Conservation (phyloP, 2,329 filamentous ascomycete species). For the Leptosphaerulina australis region DNA sequence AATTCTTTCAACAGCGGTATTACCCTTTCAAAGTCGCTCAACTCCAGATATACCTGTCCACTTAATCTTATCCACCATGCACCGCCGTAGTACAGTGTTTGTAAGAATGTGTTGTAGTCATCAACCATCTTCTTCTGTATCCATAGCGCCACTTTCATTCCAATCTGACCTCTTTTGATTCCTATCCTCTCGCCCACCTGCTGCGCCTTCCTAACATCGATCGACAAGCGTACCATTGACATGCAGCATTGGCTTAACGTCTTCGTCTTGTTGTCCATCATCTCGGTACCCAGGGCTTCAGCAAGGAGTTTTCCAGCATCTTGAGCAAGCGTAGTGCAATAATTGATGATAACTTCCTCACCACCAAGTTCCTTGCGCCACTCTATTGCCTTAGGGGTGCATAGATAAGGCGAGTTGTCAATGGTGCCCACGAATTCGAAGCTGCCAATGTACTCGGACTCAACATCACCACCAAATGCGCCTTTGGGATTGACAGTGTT, state of each 20-base stretch:
- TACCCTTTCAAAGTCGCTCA: constrained; percentile 76
- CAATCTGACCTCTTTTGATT: constrained; percentile 29
- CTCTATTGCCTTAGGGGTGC: constrained; percentile 70
- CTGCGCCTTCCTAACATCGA: constrained; percentile 53
- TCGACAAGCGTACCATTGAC: constrained; percentile 74
- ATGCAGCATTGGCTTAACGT: constrained; percentile 72
- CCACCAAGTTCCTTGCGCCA: constrained; percentile 76
- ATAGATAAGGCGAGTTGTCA: constrained; percentile 74
- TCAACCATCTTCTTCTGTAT: constrained; percentile 51
- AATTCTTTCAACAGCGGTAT: constrained; percentile 64
- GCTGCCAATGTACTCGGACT: constrained; percentile 67
- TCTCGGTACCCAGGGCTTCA: constrained; percentile 68
- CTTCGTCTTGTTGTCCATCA: constrained; percentile 69
- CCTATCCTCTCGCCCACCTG: constrained; percentile 24
- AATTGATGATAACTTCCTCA: constrained; percentile 70
- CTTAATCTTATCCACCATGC: constrained; percentile 75
- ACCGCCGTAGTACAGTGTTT: constrained; percentile 65
- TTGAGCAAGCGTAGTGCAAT: constrained; percentile 67
- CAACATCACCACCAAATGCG: constrained; percentile 41
- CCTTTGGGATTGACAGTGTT: constrained; percentile 33
- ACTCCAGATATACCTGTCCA: constrained; percentile 83
- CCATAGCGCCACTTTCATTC: constrained; percentile 48
- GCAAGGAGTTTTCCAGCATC: constrained; percentile 68
- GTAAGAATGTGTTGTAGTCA: constrained; percentile 74
- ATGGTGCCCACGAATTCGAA: constrained; percentile 81